These are phyloP conservation scores for Blepharisma undulans DNA, from an alignment of 169 alveolate species.

Conservation along the genomic window DNA sequence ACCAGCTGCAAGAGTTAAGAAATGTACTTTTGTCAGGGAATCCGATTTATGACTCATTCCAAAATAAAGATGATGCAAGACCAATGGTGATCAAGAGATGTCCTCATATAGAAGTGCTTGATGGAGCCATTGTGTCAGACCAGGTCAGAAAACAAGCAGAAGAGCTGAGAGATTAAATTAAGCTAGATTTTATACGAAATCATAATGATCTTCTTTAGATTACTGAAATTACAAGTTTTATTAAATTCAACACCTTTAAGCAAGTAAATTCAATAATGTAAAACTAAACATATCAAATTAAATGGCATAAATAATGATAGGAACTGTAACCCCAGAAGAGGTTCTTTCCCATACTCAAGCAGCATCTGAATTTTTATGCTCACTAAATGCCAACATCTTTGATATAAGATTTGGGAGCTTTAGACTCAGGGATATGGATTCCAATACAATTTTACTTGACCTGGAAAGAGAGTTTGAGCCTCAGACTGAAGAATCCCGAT, in stretches of 20 bases:
- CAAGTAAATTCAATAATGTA: neutral
- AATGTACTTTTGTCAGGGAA: constrained; percentile 77
- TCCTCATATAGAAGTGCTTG: constrained; percentile 65
- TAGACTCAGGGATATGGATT: constrained; percentile 76
- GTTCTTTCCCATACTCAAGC: constrained; percentile 64
- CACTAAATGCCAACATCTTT: constrained; percentile 68
- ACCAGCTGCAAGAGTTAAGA: constrained; percentile 72
- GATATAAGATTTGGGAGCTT: constrained; percentile 74
- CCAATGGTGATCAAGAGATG: constrained; percentile 72
- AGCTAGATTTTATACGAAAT: neutral
- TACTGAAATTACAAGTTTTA: too few species aligned
- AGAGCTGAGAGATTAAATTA: constrained; percentile 26
- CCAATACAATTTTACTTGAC: constrained; percentile 46
- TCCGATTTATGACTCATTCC: constrained; percentile 74
- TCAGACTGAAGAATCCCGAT: constrained; percentile 65
- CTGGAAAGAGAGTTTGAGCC: constrained; percentile 20
- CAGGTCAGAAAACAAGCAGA: constrained; percentile 42
- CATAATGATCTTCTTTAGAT: too few species aligned
- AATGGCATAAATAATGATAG: neutral
- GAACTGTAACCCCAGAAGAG: constrained; percentile 60
- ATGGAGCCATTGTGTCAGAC: constrained; percentile 71
- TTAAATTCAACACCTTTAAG: neutral
- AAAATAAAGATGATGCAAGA: constrained; percentile 62
- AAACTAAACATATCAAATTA: too few species aligned
- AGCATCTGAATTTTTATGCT: constrained; percentile 64